Evolutionary conservation across 1,284 basidiomycete genomes (phyloP), one percentile per base, ranked within the genome.

Genomic region (Vanrija humicola): DNA sequence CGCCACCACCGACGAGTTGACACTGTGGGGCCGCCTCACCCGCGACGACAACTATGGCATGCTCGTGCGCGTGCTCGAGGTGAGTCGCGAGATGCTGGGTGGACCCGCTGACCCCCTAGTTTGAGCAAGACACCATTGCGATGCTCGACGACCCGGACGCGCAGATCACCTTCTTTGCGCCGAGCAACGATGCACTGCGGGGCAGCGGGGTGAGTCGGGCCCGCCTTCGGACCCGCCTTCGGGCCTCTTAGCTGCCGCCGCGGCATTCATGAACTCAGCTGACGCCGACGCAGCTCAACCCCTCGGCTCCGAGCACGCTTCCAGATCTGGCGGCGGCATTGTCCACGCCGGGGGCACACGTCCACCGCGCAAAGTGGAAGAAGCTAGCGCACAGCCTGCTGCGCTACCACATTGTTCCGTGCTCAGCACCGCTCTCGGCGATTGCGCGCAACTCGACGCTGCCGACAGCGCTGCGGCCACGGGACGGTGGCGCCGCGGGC

Each of bases 401-500:
- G 6, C 77, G 80, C 38, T 88, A 88, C 72, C 85, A 88, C 66
- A 80, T 83, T 47, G 74, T 88, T 14, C 81, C 82, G 14, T 69
- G 77, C 28, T 74, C 75, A 6, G 74, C 81, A 48, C 72, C 77
- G 44, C 68, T 73, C 1, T 61, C 63, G 28, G 72, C 79, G 18
- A 78, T 88, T 18, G 79, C 79, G 6, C 76, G 79, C 62, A 87
- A 87, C 73, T 79, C 79, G 12, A 86, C 86, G 0, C 79, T 82
- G 51, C 78, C 82, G 43, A 86, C 86, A 3, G 78, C 79, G 43
- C 77, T 88, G 45, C 77, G 77, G 28, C 77, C 84, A 19, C 69
- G 77, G 9, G 79, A 82, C 57, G 81, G 82, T 9, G 79, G 79
- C 12, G 73, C 82, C 48, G 84, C 81, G 56, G 80, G 80, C 10